Base-by-base conservation (phyloP, 805 yeast genomes). In the Kockiozyma suomiensis region DNA sequence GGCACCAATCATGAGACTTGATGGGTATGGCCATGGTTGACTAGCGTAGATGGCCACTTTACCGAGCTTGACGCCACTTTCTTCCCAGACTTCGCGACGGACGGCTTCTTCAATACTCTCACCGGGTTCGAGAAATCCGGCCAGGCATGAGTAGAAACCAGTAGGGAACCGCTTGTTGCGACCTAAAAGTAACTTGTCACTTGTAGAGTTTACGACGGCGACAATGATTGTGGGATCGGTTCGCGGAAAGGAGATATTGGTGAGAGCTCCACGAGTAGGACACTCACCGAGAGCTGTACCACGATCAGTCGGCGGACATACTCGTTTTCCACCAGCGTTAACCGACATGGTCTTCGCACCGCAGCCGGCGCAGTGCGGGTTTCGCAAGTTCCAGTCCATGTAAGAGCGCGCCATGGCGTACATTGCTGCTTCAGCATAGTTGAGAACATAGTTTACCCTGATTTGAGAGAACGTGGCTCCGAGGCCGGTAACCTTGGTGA, bases 11-110 rank as follows among this genome's bases (percentile, higher is more conserved):
- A 93, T 93, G 68, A 93, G 74, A 71, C 87, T 90, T 0, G 90
- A 91, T 1, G 98, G 98, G 73, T 85, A 93, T 17, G 99, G 99
- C 99, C 99, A 93, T 2, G 99, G 98, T 75, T 93, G 98, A 12
- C 94, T 82, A 68, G 84, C 78, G 23, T 86, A 74, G 54, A 93
- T 80, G 53, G 79, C 74, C 30, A 93, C 87, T 2, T 81, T 72
- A 13, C 76, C 75, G 30, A 80, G 85, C 54, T 75, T 79, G 37
- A 90, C 87, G 6, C 99, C 99, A 4, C 97, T 86, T 73, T 93
- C 99, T 72, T 93, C 99, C 90, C 94, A 92, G 32, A 89, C 87
- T 73, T 93, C 99, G 64, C 99, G 79, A 47, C 85, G 77, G 23
- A 93, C 88, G 12, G 97, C 94, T 49, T 84, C 86, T 73, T 93